Evolutionary conservation across 495 filamentous ascomycete genomes (phyloP), one percentile per base, ranked within the genome.

Genomic region (Extremus antarcticus): DNA sequence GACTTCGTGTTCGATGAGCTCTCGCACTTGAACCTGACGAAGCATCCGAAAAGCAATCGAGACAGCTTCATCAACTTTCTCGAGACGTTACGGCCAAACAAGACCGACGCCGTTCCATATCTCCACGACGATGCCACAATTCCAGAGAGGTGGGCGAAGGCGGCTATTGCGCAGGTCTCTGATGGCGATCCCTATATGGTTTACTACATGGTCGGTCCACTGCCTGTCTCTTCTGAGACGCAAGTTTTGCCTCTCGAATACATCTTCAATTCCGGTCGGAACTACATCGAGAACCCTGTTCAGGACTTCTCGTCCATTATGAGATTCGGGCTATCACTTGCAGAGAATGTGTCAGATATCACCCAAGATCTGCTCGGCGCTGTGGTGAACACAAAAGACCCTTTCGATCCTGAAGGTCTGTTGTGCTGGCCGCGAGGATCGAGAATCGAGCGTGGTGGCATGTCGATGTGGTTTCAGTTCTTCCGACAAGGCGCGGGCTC

Each of bases 1-100:
- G 55, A 54, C 9, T 64, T 57, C 50, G 49, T 64, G 29, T 38
- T 54, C 43, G 22, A 57, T 17, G 24, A 60, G 32, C 25, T 45
- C 13, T 11, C 50, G 4, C 25, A 60, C 39, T 54, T 63, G 1
- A 60, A 63, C 25, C 57, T 63, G 16, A 61, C 58, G 8, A 53
- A 56, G 39, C 24, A 29, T 32, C 54, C 54, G 24, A 56, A 60
- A 41, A 55, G 55, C 52, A 50, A 52, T 23, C 43, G 48, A 46
- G 62, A 64, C 21, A 66, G 62, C 39, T 53, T 56, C 40, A 51
- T 59, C 43, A 54, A 49, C 21, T 55, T 72, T n/a, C 65, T 76
- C 25, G 78, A 81, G 51, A 59, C 74, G 15, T 62, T 78, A 53
- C 62, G 64, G 51, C 76, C 77, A 15, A 79, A 79, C 64, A 81